phyloP scores from a whole-genome alignment of 2,329 filamentous ascomycete genomes.

The Beauveria bassiana region DNA sequence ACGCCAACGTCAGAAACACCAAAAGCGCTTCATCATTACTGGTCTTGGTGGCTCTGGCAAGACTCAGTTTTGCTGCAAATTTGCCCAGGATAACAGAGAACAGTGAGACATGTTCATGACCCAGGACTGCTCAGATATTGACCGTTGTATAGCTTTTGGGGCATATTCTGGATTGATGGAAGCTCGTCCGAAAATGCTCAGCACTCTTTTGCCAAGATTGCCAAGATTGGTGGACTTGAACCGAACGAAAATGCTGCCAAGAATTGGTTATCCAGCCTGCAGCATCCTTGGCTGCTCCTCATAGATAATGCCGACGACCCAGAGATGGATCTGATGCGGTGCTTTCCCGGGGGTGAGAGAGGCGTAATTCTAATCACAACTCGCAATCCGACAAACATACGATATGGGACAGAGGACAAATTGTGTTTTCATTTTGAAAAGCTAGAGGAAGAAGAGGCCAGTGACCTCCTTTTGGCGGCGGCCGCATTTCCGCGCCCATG shows the following conservation, averaged over 20 bases:
- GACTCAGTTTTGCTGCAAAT: constrained; percentile 11
- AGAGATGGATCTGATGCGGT: neutral
- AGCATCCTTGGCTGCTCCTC: constrained; percentile 6
- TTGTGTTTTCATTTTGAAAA: constrained; percentile 7
- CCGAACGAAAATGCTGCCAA: constrained; percentile 1
- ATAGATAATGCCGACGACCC: constrained; percentile 11
- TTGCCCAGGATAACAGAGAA: constrained; percentile 8
- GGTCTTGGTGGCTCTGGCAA: constrained; percentile 12
- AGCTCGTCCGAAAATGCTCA: constrained; percentile 2
- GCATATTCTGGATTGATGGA: constrained; percentile 11
- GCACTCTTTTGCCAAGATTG: neutral
- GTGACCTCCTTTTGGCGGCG: constrained; percentile 6
- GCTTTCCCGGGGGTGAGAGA: constrained; percentile 5
- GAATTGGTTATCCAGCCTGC: constrained; percentile 7
- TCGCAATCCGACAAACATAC: constrained; percentile 4
- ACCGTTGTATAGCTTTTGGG: constrained; percentile 3
- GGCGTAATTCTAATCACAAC: constrained; percentile 13
- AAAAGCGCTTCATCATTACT: constrained; percentile 9
- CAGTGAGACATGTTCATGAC: neutral
- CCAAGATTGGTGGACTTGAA: constrained; percentile 3
- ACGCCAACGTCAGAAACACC: neutral
- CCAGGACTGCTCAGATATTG: neutral
- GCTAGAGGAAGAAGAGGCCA: constrained; percentile 6
- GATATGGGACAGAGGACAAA: constrained; percentile 5
- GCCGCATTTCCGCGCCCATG: constrained; percentile 10